Base-by-base conservation (phyloP, 2,329 filamentous ascomycete genomes). In the Plenodomus biglobosus region DNA sequence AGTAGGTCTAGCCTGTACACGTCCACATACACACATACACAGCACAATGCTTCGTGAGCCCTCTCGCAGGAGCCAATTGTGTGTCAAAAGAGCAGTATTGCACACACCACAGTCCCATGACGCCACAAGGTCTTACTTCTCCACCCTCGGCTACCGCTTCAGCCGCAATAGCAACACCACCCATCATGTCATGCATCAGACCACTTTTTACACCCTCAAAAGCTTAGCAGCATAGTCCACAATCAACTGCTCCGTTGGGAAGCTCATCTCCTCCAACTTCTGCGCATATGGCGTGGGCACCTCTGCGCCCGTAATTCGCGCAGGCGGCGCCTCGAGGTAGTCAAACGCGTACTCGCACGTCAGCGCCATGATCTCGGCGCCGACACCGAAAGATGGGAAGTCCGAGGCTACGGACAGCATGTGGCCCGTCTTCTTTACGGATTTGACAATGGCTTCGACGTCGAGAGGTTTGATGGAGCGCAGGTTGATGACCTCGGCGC, bases 321-420 rank as follows among this genome's bases (percentile, higher is more conserved):
- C 88, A 53, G 91, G 94, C 40, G 94, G 94, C 47, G 91, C 90
- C 69, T 96, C 86, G 59, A 99, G 87, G 80, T 95, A 97, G 79
- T 99, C 94, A 71, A 97, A 99, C 56, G 85, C 92, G 75, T 97
- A 99, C 78, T 99, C 94, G 87, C 95, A 95, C 56, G 90, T 86
- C 52, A 96, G 80, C 51, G 94, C 94, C 56, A 99, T 84, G 66
- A 99, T 91, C 79, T 99, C 94, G 48, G 92, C 84, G 50, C 86
- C 84, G 62, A 99, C 90, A 73, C 94, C 94, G 71, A 92, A 99
- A 68, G 90, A 89, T 56, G 94, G 94, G 84, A 92, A 99, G 58
- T 92, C 94, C 48, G 91, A 96, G 78, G 97, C 92, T 62, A 99
- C 90, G 36, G 85, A 85, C 74, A 99, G 82, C 55, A 99, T 84